Base-by-base conservation (phyloP, 1,284 basidiomycete genomes). In the Stereum hirsutum region DNA sequence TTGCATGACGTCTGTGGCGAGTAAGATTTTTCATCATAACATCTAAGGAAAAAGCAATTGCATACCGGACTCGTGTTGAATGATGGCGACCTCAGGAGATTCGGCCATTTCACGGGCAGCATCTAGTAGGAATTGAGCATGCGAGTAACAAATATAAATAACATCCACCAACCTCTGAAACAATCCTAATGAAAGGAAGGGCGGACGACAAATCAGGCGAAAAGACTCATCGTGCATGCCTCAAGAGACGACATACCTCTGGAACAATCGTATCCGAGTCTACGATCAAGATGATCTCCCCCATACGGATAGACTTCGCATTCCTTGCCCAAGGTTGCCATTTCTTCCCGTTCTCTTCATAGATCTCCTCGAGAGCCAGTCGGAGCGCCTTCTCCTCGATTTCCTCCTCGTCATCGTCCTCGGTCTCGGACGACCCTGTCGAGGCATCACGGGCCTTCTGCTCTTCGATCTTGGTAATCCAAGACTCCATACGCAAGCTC, bases 221-320 rank as follows among this genome's bases (percentile, higher is more conserved):
- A 17, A 46, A 35, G 6, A 4, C 15, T 15, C 12, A n/a, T n/a
- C n/a, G n/a, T n/a, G n/a, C n/a, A n/a, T n/a, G n/a, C n/a, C n/a
- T n/a, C n/a, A n/a, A 15, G 6, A 15, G 4, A 21, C 23, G 7
- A 6, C 28, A 3, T 36, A 70, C 71, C 64, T 83, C 81, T 2
- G 88, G 89, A 0, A 92, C 86, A 45, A 89, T 64, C n/a, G 89
- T 92, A 61, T 90, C 88, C 4, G 84, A 81, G 54, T 90, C 86
- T 51, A 88, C 72, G 51, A 88, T 74, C 47, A 84, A 61, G 51
- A 88, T 74, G 49, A 85, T 59, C 38, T 82, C 72, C 17, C 83
- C 82, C 23, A 82, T 57, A 17, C 78, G 69, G 19, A 80, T 54
- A 2, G 74, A 69, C 34, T 71, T 69, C 14, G 70, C 74, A 50